Percentiles rank a stretch among this genome's conserved stretches.
phyloP scores from a whole-genome alignment of 371 early-diverging fungal species.

The Rhizopus stolonifer region DNA sequence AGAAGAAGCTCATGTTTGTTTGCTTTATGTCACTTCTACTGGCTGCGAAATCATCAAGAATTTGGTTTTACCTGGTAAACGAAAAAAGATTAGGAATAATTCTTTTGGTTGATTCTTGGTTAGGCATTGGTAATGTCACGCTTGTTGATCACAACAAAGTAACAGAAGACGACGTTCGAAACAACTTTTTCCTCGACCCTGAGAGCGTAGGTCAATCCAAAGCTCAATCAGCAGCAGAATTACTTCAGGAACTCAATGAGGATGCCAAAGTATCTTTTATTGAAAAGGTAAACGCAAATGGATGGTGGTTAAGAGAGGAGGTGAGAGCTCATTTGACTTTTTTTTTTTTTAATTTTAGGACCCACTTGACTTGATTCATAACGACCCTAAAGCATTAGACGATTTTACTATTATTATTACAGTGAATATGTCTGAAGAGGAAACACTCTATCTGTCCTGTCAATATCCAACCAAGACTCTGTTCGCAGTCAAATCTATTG shows the following conservation, averaged over 20 bases:
- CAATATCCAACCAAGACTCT: slow-evolving; percentile 70
- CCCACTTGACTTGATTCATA: slow-evolving; percentile 43
- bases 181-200: slow-evolving; percentile 86
- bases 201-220: slow-evolving; percentile 64
- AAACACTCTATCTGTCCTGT: slow-evolving; percentile 54
- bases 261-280: slow-evolving; percentile 69
- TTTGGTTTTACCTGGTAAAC: slow-evolving; percentile 87
- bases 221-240: slow-evolving; percentile 60
- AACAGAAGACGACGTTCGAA: slow-evolving; percentile 67
- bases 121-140: slow-evolving; percentile 88
- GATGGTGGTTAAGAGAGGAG: not conserved
- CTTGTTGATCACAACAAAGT: slow-evolving; percentile 75
- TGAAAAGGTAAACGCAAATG: slow-evolving; percentile 39
- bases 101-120: not conserved
- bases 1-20: slow-evolving; percentile 77
- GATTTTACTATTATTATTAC: slow-evolving; percentile 76
- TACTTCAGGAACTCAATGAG: slow-evolving; percentile 86
- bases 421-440: slow-evolving; percentile 58
- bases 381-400: slow-evolving; percentile 61
- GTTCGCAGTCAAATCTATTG: slow-evolving; percentile 68
- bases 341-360: slow-evolving; percentile 12
- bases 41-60: slow-evolving; percentile 94
- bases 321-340: not conserved
- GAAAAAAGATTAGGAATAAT: not conserved
- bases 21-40: slow-evolving; percentile 80